Evolutionary conservation across 2,329 filamentous ascomycete species (phyloP), one percentile per base, ranked within the genome.

Genomic region (Aspergillus novoparasiticus): DNA sequence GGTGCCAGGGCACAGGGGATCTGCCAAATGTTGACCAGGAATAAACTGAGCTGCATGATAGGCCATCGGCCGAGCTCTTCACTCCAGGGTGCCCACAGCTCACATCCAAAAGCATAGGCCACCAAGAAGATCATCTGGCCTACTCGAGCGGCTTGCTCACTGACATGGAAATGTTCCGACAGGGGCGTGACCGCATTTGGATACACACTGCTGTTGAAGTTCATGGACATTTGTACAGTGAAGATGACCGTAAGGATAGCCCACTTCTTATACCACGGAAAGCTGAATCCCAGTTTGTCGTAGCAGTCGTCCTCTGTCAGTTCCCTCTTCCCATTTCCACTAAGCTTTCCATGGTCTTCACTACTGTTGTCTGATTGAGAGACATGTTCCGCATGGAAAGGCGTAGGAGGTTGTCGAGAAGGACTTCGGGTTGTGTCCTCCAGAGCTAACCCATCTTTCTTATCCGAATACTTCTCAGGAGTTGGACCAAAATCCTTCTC

Each of bases 31-130:
- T 95, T 95, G 75, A 93, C 90, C 14, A 95, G 79, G 66, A 90
- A 84, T 63, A 95, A 78, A 30, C 87, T 91, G 46, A 86, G 80
- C 82, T 94, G 91, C 62, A 94, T 84, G 63, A 94, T 85, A 2
- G 89, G 89, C 83, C 87, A 90, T 56, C 92, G 86, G n/a, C 92
- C 92, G 58, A 94, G 84, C 72, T 95, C 92, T 74, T 96, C 92
- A 26, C 87, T 90, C 90, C 91, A 95, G 0, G 92, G 92, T 0
- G 92, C 92, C 92, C 92, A 95, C 0, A 94, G 83, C 76, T 95
- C 92, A 75, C 92, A 95, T 21, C 92, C 92, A 74, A 95, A 94
- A 45, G 91, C 92, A 74, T 96, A 95, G 1, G 88, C 78, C 56
- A 95, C 84, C 36, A 96, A 79, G 78, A 94, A 95, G 65, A 93